Percentiles rank a stretch among this genome's conserved stretches.
phyloP scores from a whole-genome alignment of 2,329 filamentous ascomycete genomes.

The Daldinia sp. region DNA sequence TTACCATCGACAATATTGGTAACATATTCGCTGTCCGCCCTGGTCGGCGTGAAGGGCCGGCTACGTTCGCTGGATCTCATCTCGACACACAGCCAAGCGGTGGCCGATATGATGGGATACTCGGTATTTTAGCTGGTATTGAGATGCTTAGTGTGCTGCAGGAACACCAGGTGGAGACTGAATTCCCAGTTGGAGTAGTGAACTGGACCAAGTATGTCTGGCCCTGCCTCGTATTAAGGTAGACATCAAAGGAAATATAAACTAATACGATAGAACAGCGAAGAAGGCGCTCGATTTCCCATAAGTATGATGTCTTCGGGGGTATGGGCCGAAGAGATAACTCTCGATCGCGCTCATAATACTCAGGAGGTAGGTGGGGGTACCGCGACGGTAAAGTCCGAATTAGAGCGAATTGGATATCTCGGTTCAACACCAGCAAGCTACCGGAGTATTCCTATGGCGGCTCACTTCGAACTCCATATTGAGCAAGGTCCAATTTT shows the following conservation, averaged over 20 bases:
- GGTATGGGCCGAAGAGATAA: conserved; percentile 79
- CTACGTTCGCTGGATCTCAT: conserved; percentile 79
- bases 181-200: conserved; percentile 78
- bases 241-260: neutral
- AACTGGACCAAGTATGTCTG: conserved; percentile 76
- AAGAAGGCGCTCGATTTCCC: conserved; percentile 85
- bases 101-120: conserved; percentile 80
- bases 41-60: conserved; percentile 68
- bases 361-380: conserved; percentile 72
- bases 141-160: conserved; percentile 77
- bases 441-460: conserved; percentile 72
- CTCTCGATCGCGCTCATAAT: conserved; percentile 69
- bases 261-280: conserved; percentile 58
- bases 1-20: conserved; percentile 80
- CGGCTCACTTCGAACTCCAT: conserved; percentile 85
- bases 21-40: conserved; percentile 82
- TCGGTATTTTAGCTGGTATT: conserved; percentile 78
- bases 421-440: conserved; percentile 69
- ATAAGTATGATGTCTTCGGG: conserved; percentile 80
- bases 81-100: conserved; percentile 74
- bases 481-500: conserved; percentile 87
- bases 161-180: conserved; percentile 75
- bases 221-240: neutral
- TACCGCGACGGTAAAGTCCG: conserved; percentile 73
- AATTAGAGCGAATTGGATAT: conserved; percentile 79